Conservation (phyloP, 73 alveolate genomes). For the Paramecium sexaurelia region DNA sequence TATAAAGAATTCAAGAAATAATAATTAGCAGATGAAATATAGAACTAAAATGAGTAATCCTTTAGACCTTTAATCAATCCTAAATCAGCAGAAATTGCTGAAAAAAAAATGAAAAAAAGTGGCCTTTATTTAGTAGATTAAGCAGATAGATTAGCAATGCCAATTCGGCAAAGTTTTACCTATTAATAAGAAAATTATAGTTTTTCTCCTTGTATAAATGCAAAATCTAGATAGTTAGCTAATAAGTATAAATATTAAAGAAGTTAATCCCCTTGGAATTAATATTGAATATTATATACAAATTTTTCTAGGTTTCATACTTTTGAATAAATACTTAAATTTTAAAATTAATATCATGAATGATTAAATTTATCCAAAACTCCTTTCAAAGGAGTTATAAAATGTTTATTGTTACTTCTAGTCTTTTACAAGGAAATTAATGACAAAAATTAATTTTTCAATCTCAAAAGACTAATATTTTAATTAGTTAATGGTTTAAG, state of each 20-base stretch:
- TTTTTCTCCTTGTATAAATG: neutral
- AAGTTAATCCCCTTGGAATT: slow-evolving; percentile 6
- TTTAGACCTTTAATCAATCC: neutral
- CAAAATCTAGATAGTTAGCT: neutral
- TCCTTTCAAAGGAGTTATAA: no score
- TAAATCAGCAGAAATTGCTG: neutral
- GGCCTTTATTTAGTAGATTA: neutral
- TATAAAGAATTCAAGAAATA: neutral
- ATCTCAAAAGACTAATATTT: no score
- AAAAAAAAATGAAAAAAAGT: slow-evolving; percentile 19
- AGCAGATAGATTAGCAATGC: neutral
- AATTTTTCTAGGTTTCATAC: neutral
- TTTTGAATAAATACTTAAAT: no score
- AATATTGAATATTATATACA: neutral
- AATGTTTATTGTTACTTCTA: no score
- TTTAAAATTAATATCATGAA: no score
- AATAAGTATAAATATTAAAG: neutral
- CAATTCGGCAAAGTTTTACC: neutral
- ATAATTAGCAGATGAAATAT: neutral
- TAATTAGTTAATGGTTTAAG: no score
- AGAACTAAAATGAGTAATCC: neutral
- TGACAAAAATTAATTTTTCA: no score
- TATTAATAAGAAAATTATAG: neutral
- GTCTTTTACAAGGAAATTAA: no score
- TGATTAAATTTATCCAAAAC: no score